Percentiles rank a stretch among this genome's conserved stretches.
phyloP scores from a whole-genome alignment of 495 filamentous ascomycete species.

The Penicillium manginii region DNA sequence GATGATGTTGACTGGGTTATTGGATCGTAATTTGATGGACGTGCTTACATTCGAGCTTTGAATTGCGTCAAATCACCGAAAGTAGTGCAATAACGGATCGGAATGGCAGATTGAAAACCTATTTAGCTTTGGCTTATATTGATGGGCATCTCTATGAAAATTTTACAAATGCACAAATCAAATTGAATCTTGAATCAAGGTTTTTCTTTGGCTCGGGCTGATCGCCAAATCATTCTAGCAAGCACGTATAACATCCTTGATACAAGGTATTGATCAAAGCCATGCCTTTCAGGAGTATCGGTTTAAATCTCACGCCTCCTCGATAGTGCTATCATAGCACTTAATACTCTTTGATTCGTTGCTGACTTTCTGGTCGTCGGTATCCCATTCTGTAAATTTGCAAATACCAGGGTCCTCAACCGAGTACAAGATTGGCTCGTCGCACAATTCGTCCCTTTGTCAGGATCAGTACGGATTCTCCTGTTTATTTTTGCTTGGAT shows the following conservation, averaged over 20 bases:
- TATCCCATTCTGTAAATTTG: conserved; percentile 1
- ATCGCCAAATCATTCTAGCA: no score
- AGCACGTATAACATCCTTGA: no score
- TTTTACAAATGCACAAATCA: no score
- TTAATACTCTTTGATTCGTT: not conserved
- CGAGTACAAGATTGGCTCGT: not conserved
- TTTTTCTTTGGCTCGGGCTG: no score
- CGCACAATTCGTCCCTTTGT: not conserved
- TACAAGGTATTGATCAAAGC: no score
- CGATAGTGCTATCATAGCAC: not conserved
- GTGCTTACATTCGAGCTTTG: not conserved
- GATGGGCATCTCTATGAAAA: no score
- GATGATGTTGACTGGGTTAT: conserved; percentile 14
- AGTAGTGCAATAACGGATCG: no score
- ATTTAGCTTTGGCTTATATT: no score
- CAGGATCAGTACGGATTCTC: not conserved
- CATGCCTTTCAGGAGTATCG: no score
- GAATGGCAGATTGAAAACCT: no score
- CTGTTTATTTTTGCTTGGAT: not conserved
- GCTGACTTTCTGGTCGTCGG: not conserved
- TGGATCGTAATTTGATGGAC: not conserved
- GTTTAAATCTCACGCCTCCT: not conserved
- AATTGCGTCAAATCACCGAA: not conserved
- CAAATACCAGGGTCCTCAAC: conserved; percentile 1
- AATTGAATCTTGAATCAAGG: no score